Evolutionary conservation across 2,329 filamentous ascomycete genomes (phyloP), one percentile per base, ranked within the genome.

Genomic region (Aspergillus fumigatus): DNA sequence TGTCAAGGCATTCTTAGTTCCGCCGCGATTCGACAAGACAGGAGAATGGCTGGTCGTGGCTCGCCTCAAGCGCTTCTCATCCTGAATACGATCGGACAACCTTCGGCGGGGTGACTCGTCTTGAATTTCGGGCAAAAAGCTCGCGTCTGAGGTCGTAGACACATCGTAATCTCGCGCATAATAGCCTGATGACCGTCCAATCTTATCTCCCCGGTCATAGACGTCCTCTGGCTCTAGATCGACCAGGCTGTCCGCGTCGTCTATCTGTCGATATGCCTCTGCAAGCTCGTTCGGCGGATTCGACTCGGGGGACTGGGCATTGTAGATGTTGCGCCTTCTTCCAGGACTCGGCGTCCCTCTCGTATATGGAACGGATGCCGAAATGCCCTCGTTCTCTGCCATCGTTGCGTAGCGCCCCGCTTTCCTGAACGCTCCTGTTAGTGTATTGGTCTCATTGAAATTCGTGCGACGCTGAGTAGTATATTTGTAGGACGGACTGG

Each of bases 351-450:
- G 66, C 48, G 65, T 69, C 17, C 55, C 60, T 29, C 43, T 51
- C 25, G 56, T 63, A 43, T 62, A 60, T 8, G 58, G 40, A 48
- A 51, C 50, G 10, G 54, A 40, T 10, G 58, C 40, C 10, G 48
- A 53, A 25, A 62, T 51, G 51, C 54, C 63, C 47, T 67, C 65
- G 23, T 54, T 61, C 52, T 68, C 66, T 41, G 64, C 60, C 63
- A 69, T 72, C 53, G 63, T 63, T 41, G 61, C 52, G 41, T 62
- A 51, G 40, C 65, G 67, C 52, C 69, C 72, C 49, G 70, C 65
- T 26, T 68, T 68, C 54, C 73, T 69, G 60, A 75, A 77, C 19
- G 75, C 73, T 52, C 71, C 71, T 51, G 71, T 71, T 52, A 77
- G 59, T 8, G 73, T 75, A 29, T 69, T 70, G 14, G 75, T 73